Evolutionary conservation across 345 rosid genomes (phyloP).

Genomic region (Citrus sp.): DNA sequence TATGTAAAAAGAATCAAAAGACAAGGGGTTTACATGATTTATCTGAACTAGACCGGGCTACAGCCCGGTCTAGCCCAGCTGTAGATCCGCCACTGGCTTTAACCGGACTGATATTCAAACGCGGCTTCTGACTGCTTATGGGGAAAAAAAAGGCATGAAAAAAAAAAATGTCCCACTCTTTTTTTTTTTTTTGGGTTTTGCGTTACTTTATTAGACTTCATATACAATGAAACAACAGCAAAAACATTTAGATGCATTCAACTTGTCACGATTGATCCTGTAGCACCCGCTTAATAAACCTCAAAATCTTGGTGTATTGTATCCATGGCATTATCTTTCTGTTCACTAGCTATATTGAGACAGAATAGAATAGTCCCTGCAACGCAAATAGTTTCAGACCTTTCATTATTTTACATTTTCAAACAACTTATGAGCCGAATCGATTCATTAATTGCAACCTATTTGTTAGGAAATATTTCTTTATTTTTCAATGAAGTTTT

Average conservation of each 20-base stretch:
- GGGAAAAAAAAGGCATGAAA: neutral
- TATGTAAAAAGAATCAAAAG: no score
- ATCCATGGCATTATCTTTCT: conserved; percentile 40
- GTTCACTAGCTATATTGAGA: conserved; percentile 25
- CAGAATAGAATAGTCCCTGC: conserved; percentile 22
- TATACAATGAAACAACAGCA: no score
- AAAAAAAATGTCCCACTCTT: neutral
- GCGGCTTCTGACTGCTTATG: conserved; percentile 18
- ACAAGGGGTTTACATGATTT: no score
- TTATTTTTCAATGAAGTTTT: no score
- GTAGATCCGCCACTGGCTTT: conserved; percentile 15
- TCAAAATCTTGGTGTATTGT: neutral
- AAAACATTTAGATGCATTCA: no score
- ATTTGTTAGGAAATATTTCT: no score
- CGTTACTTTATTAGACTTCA: no score
- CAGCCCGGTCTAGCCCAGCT: no score
- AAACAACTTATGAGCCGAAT: neutral
- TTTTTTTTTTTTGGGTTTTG: no score
- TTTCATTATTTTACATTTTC: neutral
- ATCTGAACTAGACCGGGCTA: no score
- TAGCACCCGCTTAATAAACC: conserved; percentile 20
- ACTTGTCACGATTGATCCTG: conserved; percentile 4
- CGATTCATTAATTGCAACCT: neutral
- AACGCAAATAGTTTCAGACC: conserved; percentile 2
- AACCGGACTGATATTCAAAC: conserved; percentile 53